phyloP scores from a whole-genome alignment of 176 grass and related monocot genomes.

The Musa schizocarpa region DNA sequence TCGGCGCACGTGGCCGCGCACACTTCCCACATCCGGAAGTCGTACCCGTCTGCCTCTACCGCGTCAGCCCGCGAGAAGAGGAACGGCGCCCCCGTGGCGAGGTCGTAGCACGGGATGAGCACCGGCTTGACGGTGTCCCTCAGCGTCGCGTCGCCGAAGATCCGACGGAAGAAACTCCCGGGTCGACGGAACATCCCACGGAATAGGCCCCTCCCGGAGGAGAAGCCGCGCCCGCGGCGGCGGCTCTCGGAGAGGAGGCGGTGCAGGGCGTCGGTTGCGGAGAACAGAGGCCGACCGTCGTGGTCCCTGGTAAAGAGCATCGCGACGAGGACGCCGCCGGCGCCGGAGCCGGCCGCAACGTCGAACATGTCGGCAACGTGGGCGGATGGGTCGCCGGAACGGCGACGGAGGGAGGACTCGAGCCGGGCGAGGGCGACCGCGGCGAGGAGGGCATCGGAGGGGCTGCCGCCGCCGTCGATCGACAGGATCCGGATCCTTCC shows the following conservation, averaged over 20 bases:
- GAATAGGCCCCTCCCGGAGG: constrained; percentile 16
- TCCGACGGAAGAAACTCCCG: constrained; percentile 5
- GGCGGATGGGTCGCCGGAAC: too few relatives aligned
- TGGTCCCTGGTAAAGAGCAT: constrained; percentile 57
- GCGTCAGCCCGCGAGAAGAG: constrained; percentile 93
- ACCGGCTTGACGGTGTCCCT: constrained; percentile 62
- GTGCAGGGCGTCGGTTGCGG: constrained; percentile 58
- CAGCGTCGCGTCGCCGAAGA: constrained; percentile 65
- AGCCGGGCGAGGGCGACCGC: constrained; percentile 50
- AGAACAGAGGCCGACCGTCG: constrained; percentile 58
- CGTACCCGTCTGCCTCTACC: not conserved
- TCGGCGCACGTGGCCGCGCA: too few relatives aligned
- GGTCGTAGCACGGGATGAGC: constrained; percentile 88
- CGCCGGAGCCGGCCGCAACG: constrained; percentile 3
- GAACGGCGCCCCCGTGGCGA: constrained; percentile 49
- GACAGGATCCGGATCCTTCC: constrained; percentile 75
- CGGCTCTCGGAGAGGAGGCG: constrained; percentile 41
- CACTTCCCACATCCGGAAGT: too few relatives aligned
- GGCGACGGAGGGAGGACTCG: constrained; percentile 39
- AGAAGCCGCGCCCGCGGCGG: constrained; percentile 21
- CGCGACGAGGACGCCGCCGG: constrained; percentile 75
- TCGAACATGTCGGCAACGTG: too few relatives aligned
- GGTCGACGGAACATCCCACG: constrained; percentile 38
- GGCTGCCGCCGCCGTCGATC: constrained; percentile 65
- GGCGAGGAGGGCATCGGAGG: constrained; percentile 63